Conservation (phyloP, 306 rosid species). For the Styphnolobium japonicum region DNA sequence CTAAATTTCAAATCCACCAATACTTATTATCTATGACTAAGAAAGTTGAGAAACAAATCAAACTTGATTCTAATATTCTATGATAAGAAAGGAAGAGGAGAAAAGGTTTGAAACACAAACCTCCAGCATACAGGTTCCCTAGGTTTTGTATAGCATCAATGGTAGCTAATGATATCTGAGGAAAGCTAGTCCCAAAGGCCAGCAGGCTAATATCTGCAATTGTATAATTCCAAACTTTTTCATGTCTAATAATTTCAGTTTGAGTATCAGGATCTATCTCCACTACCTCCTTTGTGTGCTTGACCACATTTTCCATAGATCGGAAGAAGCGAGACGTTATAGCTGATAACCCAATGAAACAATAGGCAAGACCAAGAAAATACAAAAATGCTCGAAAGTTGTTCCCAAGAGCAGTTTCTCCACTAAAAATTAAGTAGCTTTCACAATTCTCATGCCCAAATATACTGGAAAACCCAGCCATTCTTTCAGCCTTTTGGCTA, state of each 20-base stretch:
- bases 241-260: constrained; percentile 44
- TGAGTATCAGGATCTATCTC: constrained; percentile 59
- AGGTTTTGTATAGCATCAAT: constrained; percentile 84
- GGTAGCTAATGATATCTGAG: constrained; percentile 94
- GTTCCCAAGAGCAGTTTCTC: constrained; percentile 60
- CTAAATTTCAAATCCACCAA: constrained; percentile 14
- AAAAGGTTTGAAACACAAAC: constrained; percentile 47
- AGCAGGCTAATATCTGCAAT: constrained; percentile 88
- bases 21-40: not conserved
- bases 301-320: constrained; percentile 93
- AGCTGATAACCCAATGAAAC: constrained; percentile 87
- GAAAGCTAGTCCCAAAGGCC: constrained; percentile 99
- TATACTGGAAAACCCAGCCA: constrained; percentile 31
- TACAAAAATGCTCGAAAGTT: constrained; percentile 56
- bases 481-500: constrained; percentile 34
- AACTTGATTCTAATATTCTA: constrained; percentile 6
- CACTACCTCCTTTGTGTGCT: constrained; percentile 68
- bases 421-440: constrained; percentile 63
- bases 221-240: constrained; percentile 93
- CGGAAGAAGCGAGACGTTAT: constrained; percentile 76
- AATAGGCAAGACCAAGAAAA: constrained; percentile 74
- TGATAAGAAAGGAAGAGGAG: not conserved
- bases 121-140: constrained; percentile 87
- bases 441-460: constrained; percentile 46
- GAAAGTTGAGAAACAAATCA: constrained; percentile 9